These are phyloP conservation scores for Candida endomychidarum DNA, from an alignment of 805 yeast species.

Conservation along the genomic window DNA sequence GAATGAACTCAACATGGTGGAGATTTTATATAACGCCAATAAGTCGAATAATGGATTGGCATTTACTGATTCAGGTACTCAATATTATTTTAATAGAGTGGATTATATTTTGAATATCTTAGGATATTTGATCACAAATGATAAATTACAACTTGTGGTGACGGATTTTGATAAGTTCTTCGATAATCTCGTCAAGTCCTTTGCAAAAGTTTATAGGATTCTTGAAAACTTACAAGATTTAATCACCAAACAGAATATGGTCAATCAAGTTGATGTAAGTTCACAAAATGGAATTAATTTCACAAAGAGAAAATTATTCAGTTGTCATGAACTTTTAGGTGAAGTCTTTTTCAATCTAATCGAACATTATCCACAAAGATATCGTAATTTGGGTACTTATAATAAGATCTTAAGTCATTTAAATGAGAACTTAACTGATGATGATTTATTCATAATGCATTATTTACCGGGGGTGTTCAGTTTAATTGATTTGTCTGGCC, in stretches of 20 bases:
- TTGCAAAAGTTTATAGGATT: slow-evolving; percentile 57
- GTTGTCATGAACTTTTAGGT: slow-evolving; percentile 70
- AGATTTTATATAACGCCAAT: slow-evolving; percentile 54
- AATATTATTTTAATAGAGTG: slow-evolving; percentile 66
- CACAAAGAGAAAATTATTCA: slow-evolving; percentile 60
- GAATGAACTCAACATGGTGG: slow-evolving; percentile 77
- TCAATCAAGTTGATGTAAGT: slow-evolving; percentile 49
- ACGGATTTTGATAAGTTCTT: slow-evolving; percentile 22
- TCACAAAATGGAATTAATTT: slow-evolving; percentile 45
- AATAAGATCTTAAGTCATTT: slow-evolving; percentile 45
- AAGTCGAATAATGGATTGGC: slow-evolving; percentile 45
- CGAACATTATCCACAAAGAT: slow-evolving; percentile 32
- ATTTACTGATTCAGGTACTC: slow-evolving; percentile 60
- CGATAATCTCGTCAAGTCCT: slow-evolving; percentile 50
- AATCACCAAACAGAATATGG: slow-evolving; percentile 47
- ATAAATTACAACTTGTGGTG: slow-evolving; percentile 24
- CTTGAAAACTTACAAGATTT: slow-evolving; percentile 53
- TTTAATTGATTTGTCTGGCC: slow-evolving; percentile 33
- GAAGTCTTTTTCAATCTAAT: slow-evolving; percentile 59
- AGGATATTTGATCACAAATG: slow-evolving; percentile 27
- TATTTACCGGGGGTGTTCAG: slow-evolving; percentile 59
- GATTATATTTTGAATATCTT: slow-evolving; percentile 72
- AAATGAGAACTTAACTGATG: slow-evolving; percentile 45
- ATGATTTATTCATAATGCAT: slow-evolving; percentile 66
- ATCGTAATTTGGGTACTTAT: slow-evolving; percentile 33